Conservation (phyloP, 805 yeast genomes). For the Debaryomyces castellii region DNA sequence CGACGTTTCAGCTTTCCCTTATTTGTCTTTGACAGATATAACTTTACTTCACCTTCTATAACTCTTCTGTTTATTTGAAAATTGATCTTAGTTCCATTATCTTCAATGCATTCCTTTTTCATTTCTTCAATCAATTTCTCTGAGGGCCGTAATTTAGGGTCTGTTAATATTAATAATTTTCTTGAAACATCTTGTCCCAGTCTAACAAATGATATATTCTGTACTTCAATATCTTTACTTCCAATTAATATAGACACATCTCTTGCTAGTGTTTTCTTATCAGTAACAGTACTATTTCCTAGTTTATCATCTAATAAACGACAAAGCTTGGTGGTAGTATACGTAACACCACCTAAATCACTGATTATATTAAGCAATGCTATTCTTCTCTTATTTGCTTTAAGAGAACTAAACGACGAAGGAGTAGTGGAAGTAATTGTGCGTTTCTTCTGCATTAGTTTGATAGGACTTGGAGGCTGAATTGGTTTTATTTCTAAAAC, state of each 20-base stretch:
- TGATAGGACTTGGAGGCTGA: constrained; percentile 4
- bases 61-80: constrained; percentile 15
- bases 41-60: constrained; percentile 28
- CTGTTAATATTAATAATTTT: constrained; percentile 29
- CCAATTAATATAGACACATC: constrained; percentile 32
- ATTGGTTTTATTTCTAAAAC: constrained; percentile 10
- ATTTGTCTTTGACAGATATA: constrained; percentile 9
- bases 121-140: constrained; percentile 25
- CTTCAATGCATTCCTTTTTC: constrained; percentile 23
- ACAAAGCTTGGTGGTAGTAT: constrained; percentile 32
- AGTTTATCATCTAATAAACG: constrained; percentile 30
- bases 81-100: constrained; percentile 18
- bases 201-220: constrained; percentile 21
- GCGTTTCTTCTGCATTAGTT: not conserved
- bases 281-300: constrained; percentile 29
- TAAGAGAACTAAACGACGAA: constrained; percentile 20
- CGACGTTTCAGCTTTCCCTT: constrained; percentile 22
- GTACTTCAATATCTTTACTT: constrained; percentile 19
- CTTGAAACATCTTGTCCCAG: constrained; percentile 29
- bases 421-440: not conserved
- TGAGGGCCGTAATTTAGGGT: constrained; percentile 27
- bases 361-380: constrained; percentile 29
- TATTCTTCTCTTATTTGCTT: constrained; percentile 28
- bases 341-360: constrained; percentile 38
- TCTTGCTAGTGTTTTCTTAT: constrained; percentile 38